A percentile compares a stretch with the other conserved stretches of the same genome.
Conservation (phyloP, 2,329 filamentous ascomycete species). For the Hymenoscyphus albidus region DNA sequence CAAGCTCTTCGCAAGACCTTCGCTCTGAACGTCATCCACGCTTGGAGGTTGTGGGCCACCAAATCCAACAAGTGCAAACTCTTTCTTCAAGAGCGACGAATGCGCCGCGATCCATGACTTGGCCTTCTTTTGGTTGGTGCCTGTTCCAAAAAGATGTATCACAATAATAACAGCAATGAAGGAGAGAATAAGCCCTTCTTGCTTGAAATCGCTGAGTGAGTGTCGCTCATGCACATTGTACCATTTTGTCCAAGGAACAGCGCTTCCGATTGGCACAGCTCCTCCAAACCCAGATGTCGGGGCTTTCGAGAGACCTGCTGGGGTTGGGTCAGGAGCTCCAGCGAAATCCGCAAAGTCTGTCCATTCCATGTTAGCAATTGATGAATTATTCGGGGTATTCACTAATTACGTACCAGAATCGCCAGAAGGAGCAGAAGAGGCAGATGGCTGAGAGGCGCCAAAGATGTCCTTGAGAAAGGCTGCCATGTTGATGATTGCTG, state of each 20-base stretch:
- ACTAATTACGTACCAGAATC: constrained; percentile 58
- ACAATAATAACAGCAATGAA: constrained; percentile 70
- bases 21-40: constrained; percentile 44
- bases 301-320: constrained; percentile 44
- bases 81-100: constrained; percentile 65
- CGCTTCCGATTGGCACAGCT: constrained; percentile 44
- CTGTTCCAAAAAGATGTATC: constrained; percentile 77
- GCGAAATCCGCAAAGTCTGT: constrained; percentile 94
- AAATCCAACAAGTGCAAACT: constrained; percentile 88
- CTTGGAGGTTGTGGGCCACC: constrained; percentile 47
- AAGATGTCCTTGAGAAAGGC: constrained; percentile 54
- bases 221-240: constrained; percentile 95
- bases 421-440: constrained; percentile 46
- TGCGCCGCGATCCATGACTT: constrained; percentile 76
- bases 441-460: constrained; percentile 60
- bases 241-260: constrained; percentile 83
- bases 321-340: constrained; percentile 65
- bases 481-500: constrained; percentile 29
- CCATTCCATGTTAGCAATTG: constrained; percentile 18
- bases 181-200: constrained; percentile 77
- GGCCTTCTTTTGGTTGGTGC: constrained; percentile 75
- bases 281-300: constrained; percentile 42
- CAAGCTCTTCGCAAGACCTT: constrained; percentile 39
- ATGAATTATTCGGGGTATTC: not conserved
- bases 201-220: constrained; percentile 76